Conservation (phyloP, 306 rosid species). For the Begonia peltatifolia region DNA sequence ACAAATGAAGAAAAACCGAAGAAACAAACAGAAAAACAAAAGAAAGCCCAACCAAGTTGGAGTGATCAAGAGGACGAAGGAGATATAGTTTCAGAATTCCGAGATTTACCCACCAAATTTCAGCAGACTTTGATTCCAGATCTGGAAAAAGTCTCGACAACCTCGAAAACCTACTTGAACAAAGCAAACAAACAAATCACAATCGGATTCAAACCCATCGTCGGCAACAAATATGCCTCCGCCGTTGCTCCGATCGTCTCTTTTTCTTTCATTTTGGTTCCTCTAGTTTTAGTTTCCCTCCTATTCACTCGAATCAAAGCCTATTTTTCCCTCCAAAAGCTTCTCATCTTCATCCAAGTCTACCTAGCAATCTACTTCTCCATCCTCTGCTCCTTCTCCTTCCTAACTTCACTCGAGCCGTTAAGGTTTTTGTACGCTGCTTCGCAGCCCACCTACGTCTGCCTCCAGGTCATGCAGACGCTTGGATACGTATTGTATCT, state of each 20-base stretch:
- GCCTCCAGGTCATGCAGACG: not conserved
- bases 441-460: conserved; percentile 59
- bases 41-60: conserved; percentile 36
- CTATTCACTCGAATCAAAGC: conserved; percentile 66
- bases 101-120: conserved; percentile 22
- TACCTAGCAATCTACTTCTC: conserved; percentile 75
- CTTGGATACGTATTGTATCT: no score
- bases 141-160: not conserved
- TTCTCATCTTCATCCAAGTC: conserved; percentile 73
- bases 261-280: not conserved
- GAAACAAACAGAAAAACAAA: conserved; percentile 13
- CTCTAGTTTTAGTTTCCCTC: conserved; percentile 60
- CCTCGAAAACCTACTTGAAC: not conserved
- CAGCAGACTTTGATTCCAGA: not conserved
- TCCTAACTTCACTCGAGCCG: conserved; percentile 67
- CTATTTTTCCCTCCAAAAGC: conserved; percentile 78
- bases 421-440: conserved; percentile 72
- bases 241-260: not conserved
- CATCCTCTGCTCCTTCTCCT: conserved; percentile 49
- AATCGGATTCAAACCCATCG: not conserved
- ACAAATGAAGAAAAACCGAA: conserved; percentile 11
- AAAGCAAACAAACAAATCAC: not conserved
- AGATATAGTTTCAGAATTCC: conserved; percentile 48
- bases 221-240: not conserved
- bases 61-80: conserved; percentile 28